Conservation (phyloP, 1,139 yeast species). For the Yamadazyma spencermartinsiae region DNA sequence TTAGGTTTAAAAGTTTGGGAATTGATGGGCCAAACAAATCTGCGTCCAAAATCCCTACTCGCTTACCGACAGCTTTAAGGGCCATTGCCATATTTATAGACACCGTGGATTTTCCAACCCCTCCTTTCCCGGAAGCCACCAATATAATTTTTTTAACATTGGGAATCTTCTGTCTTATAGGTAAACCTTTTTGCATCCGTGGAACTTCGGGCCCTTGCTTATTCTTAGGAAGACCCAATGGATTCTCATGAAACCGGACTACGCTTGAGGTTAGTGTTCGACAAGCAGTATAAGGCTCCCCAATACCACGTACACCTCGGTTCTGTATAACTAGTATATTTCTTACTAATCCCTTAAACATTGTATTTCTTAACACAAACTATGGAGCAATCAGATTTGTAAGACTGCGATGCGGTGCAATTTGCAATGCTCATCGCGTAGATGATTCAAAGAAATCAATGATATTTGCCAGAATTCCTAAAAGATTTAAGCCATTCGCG, state of each 20-base stretch:
- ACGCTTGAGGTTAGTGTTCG: not conserved
- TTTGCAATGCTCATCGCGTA: not conserved
- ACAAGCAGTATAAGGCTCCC: not conserved
- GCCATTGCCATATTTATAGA: constrained; percentile 69
- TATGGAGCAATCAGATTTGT: no score
- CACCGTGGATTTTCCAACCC: constrained; percentile 64
- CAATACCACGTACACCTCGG: no score
- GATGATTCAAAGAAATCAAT: no score
- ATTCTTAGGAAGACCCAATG: constrained; percentile 54
- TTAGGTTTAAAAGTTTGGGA: constrained; percentile 65
- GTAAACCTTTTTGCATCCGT: constrained; percentile 49
- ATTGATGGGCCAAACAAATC: constrained; percentile 85
- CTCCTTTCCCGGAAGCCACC: constrained; percentile 82
- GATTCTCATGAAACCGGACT: constrained; percentile 27
- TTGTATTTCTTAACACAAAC: no score
- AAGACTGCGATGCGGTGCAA: no score
- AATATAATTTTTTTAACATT: constrained; percentile 63
- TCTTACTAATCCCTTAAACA: no score
- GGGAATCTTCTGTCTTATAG: constrained; percentile 55
- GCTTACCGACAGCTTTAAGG: constrained; percentile 52
- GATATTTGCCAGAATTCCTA: no score
- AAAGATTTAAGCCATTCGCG: no score
- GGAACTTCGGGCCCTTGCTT: constrained; percentile 23
- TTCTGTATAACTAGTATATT: no score
- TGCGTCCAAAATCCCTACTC: constrained; percentile 73